Conservation (phyloP, 805 yeast genomes). For the Ogataea paraovalis region DNA sequence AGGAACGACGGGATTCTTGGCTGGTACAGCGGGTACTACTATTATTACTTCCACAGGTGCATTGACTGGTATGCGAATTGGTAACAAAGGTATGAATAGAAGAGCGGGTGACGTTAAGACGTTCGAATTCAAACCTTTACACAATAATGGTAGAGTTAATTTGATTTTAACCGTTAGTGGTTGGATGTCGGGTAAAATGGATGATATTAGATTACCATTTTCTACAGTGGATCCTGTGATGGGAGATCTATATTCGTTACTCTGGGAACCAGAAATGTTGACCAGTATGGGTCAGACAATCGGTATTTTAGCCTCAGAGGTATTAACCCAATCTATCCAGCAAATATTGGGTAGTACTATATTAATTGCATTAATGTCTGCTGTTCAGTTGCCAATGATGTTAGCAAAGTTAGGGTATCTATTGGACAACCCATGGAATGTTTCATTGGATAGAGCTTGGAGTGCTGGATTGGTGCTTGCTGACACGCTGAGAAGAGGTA, state of each 20-base stretch:
- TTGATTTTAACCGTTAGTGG: conserved; percentile 88
- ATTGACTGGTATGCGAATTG: conserved; percentile 86
- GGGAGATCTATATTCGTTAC: conserved; percentile 89
- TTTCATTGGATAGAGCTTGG: conserved; percentile 96
- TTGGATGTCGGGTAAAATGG: conserved; percentile 94
- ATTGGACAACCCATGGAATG: conserved; percentile 97
- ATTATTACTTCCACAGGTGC: conserved; percentile 90
- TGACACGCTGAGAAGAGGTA: conserved; percentile 81
- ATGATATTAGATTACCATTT: conserved; percentile 94
- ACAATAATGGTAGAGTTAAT: conserved; percentile 84
- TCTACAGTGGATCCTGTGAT: conserved; percentile 95
- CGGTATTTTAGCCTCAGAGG: conserved; percentile 88
- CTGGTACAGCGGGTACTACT: conserved; percentile 96
- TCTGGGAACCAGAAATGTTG: conserved; percentile 99
- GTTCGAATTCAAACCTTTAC: conserved; percentile 89
- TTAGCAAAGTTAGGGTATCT: conserved; percentile 83
- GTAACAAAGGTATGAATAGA: conserved; percentile 76
- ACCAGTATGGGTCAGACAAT: conserved; percentile 96
- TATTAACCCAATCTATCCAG: conserved; percentile 87
- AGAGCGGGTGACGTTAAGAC: conserved; percentile 91
- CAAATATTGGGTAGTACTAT: conserved; percentile 92
- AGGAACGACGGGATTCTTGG: conserved; percentile 90
- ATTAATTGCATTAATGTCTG: conserved; percentile 84
- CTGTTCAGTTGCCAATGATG: conserved; percentile 89
- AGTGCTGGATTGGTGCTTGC: conserved; percentile 88